Conservation (phyloP, 2,329 filamentous ascomycete species). For the Ophiostoma ips region DNA sequence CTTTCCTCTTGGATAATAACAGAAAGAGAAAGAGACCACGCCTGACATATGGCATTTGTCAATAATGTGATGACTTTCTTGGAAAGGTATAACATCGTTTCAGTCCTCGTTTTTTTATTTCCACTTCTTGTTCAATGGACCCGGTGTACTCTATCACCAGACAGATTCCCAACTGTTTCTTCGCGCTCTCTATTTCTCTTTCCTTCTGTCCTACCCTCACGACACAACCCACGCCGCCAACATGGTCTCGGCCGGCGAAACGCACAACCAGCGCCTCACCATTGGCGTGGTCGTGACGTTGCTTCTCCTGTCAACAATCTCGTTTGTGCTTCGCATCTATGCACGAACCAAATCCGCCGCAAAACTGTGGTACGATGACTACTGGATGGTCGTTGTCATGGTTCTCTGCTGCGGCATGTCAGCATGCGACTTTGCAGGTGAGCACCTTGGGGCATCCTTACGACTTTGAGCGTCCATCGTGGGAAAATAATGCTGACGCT, state of each 20-base stretch:
- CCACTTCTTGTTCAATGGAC: too few relatives aligned
- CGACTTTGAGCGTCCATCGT: not conserved
- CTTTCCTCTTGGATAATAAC: too few relatives aligned
- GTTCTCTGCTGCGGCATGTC: slow-evolving; percentile 8
- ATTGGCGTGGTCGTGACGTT: slow-evolving; percentile 9
- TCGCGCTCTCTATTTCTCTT: too few relatives aligned
- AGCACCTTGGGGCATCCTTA: too few relatives aligned
- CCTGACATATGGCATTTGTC: too few relatives aligned
- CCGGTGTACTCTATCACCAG: too few relatives aligned
- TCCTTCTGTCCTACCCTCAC: not conserved
- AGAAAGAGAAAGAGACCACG: too few relatives aligned
- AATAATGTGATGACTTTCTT: too few relatives aligned
- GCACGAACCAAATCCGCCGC: slow-evolving; percentile 3
- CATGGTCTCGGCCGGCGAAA: not conserved
- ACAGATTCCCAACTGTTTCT: too few relatives aligned
- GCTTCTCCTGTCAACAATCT: slow-evolving; percentile 6
- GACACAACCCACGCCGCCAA: not conserved
- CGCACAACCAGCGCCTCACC: slow-evolving; percentile 9
- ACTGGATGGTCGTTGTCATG: slow-evolving; percentile 12
- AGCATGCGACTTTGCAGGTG: slow-evolving; percentile 6
- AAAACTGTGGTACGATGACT: slow-evolving; percentile 12
- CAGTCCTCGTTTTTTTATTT: too few relatives aligned
- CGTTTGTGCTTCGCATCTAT: slow-evolving; percentile 8
- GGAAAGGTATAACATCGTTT: too few relatives aligned
- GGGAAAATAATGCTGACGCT: not conserved